Base-by-base conservation (phyloP, 495 filamentous ascomycete genomes). In the Talaromyces borbonicus region DNA sequence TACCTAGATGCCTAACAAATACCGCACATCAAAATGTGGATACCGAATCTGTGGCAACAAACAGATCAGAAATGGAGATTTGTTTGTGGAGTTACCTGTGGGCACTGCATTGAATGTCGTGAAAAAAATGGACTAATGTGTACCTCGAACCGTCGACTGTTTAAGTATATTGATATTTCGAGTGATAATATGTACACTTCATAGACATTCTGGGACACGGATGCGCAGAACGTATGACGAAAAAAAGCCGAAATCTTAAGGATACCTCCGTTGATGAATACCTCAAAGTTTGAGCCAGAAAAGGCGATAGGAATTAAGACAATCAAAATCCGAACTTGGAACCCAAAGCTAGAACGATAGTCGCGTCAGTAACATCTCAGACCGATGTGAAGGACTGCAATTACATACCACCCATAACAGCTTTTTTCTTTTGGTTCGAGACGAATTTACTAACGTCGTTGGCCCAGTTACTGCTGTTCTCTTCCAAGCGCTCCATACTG, bases 361-460 rank as follows among this genome's bases (percentile, higher is more conserved):
- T 6, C 15, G 39, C 14, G 16, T 33, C 35, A 24, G 19, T 41
- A 27, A 11, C 24, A 9, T 9, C 19, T 20, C 2, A 43, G 9
- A 35, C 5, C 25, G 14, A 16, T 2, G 16, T n/a, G 8, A 47
- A 40, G 3, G n/a, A 24, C 16, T 29, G 18, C 29, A 19, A 38
- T 37, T 4, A 68, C 69, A 56, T 61, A 74, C 68, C 66, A 15
- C 87, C 84, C 51, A 93, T 66, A 40, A 95, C 61, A 47, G 85
- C 65, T 53, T 84, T 85, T 63, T 77, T 78, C 74, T 97, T 96
- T 70, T 95, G 87, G 56, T 78, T 80, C 44, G 67, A 73, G 11
- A 95, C 82, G 62, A 74, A 95, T 55, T 94, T 95, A 54, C 75
- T 79, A 47, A 94, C 87, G 54, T 94, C 90, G 19, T 84, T 79